phyloP scores from a whole-genome alignment of 192 early-diverging fungal genomes.

The Linnemannia hyalina region DNA sequence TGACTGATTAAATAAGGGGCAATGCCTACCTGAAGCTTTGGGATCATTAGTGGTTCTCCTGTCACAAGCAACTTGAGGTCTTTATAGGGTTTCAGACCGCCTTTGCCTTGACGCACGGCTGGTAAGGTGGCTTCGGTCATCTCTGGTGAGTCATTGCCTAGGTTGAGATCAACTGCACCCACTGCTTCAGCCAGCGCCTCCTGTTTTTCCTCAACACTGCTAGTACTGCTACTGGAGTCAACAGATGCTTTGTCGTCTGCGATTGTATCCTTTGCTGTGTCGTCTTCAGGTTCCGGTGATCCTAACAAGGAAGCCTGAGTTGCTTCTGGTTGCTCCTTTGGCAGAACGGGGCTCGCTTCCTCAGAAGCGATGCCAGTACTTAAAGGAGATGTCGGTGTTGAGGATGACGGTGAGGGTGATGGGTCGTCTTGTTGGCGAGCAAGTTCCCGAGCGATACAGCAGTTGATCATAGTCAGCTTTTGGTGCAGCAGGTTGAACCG shows the following conservation, averaged over 20 bases:
- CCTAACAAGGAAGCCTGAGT: neutral
- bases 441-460: conserved; percentile 69
- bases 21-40: conserved; percentile 68
- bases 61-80: conserved; percentile 65
- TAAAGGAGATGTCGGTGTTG: neutral
- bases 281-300: neutral
- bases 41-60: conserved; percentile 73
- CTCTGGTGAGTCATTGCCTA: neutral
- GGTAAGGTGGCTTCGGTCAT: neutral
- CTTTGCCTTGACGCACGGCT: neutral
- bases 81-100: neutral
- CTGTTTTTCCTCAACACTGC: neutral
- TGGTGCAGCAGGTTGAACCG: conserved; percentile 75
- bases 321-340: neutral
- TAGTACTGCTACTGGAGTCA: neutral
- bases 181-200: neutral
- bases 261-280: neutral
- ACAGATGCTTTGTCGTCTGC: neutral
- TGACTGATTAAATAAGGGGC: neutral
- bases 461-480: conserved; percentile 87
- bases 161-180: neutral
- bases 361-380: conserved; percentile 8
- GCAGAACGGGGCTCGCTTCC: conserved; percentile 8
- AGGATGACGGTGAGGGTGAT: neutral
- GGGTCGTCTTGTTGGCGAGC: neutral